Evolutionary conservation across 2,329 filamentous ascomycete species (phyloP).

Genomic region (Biscogniauxia sp.): DNA sequence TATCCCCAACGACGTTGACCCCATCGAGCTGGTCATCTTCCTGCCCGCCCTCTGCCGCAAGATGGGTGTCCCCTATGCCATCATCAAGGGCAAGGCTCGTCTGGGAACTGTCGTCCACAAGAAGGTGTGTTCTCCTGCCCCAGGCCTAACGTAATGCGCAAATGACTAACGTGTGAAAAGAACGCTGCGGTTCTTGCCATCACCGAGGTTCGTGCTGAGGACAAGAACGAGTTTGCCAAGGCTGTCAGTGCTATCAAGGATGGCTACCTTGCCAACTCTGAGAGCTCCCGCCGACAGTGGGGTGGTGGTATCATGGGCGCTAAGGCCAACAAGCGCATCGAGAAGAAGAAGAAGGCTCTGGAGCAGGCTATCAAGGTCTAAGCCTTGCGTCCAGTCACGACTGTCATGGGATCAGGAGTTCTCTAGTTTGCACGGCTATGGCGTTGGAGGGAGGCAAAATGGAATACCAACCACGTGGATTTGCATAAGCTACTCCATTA

Average conservation of each 20-base stretch:
- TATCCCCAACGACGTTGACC: slow-evolving; percentile 99
- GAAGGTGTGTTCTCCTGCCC: slow-evolving; percentile 62
- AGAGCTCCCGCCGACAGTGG: slow-evolving; percentile 90
- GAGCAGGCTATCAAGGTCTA: slow-evolving; percentile 99
- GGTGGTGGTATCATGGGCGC: slow-evolving; percentile 98
- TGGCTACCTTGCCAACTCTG: slow-evolving; percentile 93
- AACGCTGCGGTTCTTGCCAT: slow-evolving; percentile 94
- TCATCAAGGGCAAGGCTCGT: slow-evolving; percentile 99
- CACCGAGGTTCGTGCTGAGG: slow-evolving; percentile 95
- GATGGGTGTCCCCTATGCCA: slow-evolving; percentile 99
- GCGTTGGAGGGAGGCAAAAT: slow-evolving; percentile 37
- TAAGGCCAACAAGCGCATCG: slow-evolving; percentile 77
- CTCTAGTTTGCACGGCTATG: slow-evolving; percentile 35
- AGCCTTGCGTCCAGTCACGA: slow-evolving; percentile 26
- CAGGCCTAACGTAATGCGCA: not conserved
- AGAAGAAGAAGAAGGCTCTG: slow-evolving; percentile 91
- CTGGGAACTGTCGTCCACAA: slow-evolving; percentile 99
- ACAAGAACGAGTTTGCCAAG: slow-evolving; percentile 98
- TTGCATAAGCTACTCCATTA: slow-evolving; percentile 33
- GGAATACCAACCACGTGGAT: slow-evolving; percentile 37
- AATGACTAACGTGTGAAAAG: slow-evolving; percentile 48
- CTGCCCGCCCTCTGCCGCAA: slow-evolving; percentile 98
- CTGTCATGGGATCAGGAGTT: slow-evolving; percentile 30
- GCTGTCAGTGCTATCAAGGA: slow-evolving; percentile 96
- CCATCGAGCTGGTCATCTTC: slow-evolving; percentile 99